Percentiles rank a stretch among this genome's conserved stretches.
These are phyloP conservation scores for Tolypocladium album DNA, from an alignment of 2,329 filamentous ascomycete species.

Conservation along the genomic window DNA sequence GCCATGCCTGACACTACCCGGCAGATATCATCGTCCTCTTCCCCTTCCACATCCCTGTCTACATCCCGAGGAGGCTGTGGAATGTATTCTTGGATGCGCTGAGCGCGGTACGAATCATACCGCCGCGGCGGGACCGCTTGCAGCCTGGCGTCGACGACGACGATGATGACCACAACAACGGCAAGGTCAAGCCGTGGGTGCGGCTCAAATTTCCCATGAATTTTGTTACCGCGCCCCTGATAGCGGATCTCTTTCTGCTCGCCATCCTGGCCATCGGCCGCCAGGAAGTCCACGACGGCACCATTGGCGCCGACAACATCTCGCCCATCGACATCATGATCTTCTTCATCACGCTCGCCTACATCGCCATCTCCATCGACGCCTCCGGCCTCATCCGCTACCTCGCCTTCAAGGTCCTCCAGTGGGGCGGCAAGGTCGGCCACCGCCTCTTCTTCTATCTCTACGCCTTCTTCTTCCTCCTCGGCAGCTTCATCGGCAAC, in stretches of 20 bases:
- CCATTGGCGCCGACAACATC: constrained; percentile 54
- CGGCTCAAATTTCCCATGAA: constrained; percentile 53
- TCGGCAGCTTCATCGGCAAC: constrained; percentile 62
- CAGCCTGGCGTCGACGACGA: background rate
- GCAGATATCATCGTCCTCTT: constrained; percentile 59
- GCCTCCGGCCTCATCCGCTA: constrained; percentile 63
- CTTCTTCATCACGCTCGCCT: constrained; percentile 64
- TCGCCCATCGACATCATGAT: constrained; percentile 62
- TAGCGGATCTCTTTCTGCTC: constrained; percentile 61
- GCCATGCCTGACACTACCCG: background rate
- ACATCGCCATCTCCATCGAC: constrained; percentile 69
- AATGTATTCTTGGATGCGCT: constrained; percentile 29
- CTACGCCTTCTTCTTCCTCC: constrained; percentile 58
- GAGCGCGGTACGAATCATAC: constrained; percentile 37
- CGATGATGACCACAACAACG: constrained; percentile 13
- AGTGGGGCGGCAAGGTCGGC: constrained; percentile 56
- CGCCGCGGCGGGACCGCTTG: constrained; percentile 20
- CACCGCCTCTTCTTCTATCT: constrained; percentile 62
- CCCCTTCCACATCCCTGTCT: constrained; percentile 55
- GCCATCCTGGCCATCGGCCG: constrained; percentile 58
- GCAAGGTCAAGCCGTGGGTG: constrained; percentile 29
- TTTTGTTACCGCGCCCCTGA: constrained; percentile 58
- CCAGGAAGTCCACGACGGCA: constrained; percentile 58
- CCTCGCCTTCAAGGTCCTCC: constrained; percentile 58
- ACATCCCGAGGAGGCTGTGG: constrained; percentile 40